Evolutionary conservation across 139 green algal species (phyloP).

Genomic region (Chlamydomonas incerta): DNA sequence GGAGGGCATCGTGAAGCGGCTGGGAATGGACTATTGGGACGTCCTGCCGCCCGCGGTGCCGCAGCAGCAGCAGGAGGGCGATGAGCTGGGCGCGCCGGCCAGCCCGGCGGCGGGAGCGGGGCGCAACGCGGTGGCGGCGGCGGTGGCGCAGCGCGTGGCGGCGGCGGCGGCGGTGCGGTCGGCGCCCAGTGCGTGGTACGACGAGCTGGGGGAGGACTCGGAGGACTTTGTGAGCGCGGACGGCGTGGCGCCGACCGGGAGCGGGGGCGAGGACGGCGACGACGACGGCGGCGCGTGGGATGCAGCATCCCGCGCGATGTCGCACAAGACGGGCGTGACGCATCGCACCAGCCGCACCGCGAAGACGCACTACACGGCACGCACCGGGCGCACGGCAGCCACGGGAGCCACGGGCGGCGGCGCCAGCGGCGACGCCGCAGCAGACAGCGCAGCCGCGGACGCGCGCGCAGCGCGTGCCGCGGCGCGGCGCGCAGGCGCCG

Average conservation of each 20-base stretch:
- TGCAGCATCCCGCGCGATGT: background rate
- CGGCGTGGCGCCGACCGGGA: background rate
- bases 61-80: background rate
- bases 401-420: background rate
- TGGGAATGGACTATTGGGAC: conserved; percentile 29
- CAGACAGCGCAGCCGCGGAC: no score
- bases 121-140: background rate
- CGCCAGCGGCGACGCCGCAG: background rate
- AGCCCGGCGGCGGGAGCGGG: background rate
- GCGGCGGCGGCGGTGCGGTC: background rate
- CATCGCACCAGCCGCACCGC: background rate
- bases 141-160: background rate
- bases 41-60: background rate
- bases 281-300: background rate
- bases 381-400: background rate
- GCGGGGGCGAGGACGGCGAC: background rate
- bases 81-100: no score
- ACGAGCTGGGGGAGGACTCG: background rate
- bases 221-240: background rate
- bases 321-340: background rate
- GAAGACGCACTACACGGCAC: background rate
- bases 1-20: conserved; percentile 10
- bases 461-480: background rate
- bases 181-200: background rate
- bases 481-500: background rate